Evolutionary conservation across 176 grass and related monocot genomes (phyloP), one percentile per base, ranked within the genome.

Genomic region (Melocanna baccifera): DNA sequence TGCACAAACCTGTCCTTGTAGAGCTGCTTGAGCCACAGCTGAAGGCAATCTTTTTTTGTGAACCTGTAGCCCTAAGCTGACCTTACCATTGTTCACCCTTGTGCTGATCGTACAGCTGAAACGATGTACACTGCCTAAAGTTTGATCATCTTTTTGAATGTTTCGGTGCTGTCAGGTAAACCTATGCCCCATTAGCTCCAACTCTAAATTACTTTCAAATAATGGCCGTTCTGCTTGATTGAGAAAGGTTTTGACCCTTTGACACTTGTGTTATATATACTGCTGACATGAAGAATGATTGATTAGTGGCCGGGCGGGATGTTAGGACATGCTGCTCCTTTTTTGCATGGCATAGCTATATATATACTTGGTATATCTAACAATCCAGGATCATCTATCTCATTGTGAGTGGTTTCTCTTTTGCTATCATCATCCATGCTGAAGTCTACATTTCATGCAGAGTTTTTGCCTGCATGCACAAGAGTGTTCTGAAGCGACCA

Each of bases 281-380:
- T 4, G 62, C 19, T 50, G 71, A 55, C 51, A 68, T 5, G 16
- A 5, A 8, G 59, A n/a, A 18, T 47, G 78, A 72, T 78, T 78
- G 81, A 45, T 58, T 22, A 58, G 28, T 65, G 73, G 86, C 66
- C 28, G 2, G 36, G 37, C 22, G 2, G 36, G 47, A 11, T 11
- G 78, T 83, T 83, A 86, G 79, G 79, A 79, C 84, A 90, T 59
- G 84, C n/a, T 47, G 45, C 58, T 41, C 66, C 73, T 72, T 79
- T 82, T 75, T 14, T 83, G 51, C 26, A 18, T 47, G 0, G 20
- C 5, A 19, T 80, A 58, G 19, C 76, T 76, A 47, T 47, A 48
- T 75, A 75, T 28, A 12, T 62, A 42, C 36, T 20, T 36, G 8
- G 2, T 47, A 20, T 77, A 16, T 25, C 14, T 46, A 26, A 1